These are phyloP conservation scores for Cystoisospora suis DNA, from an alignment of 169 alveolate genomes.

Conservation along the genomic window DNA sequence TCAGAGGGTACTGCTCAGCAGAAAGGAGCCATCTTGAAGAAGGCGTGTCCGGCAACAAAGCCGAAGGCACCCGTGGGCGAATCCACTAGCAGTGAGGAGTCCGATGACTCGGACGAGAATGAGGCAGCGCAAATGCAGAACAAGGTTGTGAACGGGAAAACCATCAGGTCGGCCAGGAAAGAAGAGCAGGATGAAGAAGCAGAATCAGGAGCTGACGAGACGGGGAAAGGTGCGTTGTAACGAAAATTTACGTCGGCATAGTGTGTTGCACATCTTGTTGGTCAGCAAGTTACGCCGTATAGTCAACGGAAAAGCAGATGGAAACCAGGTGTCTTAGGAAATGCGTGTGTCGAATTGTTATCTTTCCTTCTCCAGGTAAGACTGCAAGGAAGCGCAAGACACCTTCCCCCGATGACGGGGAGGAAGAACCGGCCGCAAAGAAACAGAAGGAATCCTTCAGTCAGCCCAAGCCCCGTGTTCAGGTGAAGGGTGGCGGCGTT, in stretches of 20 bases:
- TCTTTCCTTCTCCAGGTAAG: neutral
- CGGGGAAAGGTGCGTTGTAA: neutral
- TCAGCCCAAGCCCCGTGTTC: conserved; percentile 14
- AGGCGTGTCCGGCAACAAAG: neutral
- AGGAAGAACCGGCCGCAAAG: neutral
- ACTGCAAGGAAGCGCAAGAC: neutral
- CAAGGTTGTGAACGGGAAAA: neutral
- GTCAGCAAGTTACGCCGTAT: neutral
- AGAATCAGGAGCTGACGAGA: neutral
- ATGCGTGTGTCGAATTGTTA: neutral
- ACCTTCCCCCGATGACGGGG: neutral
- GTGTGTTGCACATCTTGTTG: no score
- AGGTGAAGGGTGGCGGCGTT: conserved; percentile 48
- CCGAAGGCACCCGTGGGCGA: neutral
- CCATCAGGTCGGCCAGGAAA: neutral
- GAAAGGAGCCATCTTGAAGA: neutral
- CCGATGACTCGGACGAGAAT: conserved; percentile 8
- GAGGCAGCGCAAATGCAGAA: neutral
- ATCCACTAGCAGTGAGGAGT: neutral
- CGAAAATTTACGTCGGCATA: no score
- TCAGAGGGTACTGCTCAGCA: neutral
- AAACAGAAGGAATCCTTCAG: neutral
- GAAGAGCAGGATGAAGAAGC: neutral
- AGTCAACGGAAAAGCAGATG: neutral
- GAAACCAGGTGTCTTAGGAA: neutral